Evolutionary conservation across 805 yeast genomes (phyloP), one percentile per base, ranked within the genome.

Genomic region (Sugiyamaella mastotermitis): DNA sequence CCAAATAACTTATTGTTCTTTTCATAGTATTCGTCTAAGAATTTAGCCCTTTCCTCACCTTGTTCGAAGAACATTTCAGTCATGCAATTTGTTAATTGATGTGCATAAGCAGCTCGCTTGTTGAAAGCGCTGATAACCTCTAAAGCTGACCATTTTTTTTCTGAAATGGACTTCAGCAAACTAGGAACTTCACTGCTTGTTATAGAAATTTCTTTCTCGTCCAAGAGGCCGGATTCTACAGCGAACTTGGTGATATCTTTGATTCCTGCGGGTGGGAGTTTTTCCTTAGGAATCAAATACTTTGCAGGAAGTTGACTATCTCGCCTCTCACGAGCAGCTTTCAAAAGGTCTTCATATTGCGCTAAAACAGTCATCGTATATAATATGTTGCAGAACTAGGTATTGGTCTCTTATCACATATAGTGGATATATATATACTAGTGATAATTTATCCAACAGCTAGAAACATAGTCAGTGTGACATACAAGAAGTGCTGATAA

Each of bases 71-170:
- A 77, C n/a, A 57, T 45, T 32, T 58, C 65, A 9, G 65, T 50
- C 20, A 38, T 60, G 48, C 41, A 57, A 37, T 60, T 69, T 38
- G 59, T 56, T 43, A 78, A 56, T 47, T 77, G 82, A 44, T 76
- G 80, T 0, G 78, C 77, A 19, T 75, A 56, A 3, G 74, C 66
- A 3, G 82, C 74, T 30, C 83, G 57, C 50, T 77, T 77, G 43
- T 76, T 68, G 53, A 71, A 78, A 1, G 83, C 82, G 7, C 55
- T 56, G 1, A 73, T 60, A 3, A 77, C 78, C 31, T 70, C 66
- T 1, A 58, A 53, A 1, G 80, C 55, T 2, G 67, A 55, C 31
- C 63, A 63, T 2, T 74, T 76, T 34, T 57, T 56, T 31, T 72
- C 43, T 44, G 65, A 62, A 41, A 69, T 25, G 4, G 38, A 40